Evolutionary conservation across 768 basidiomycete species (phyloP).

Genomic region (Tulasnella sp.): DNA sequence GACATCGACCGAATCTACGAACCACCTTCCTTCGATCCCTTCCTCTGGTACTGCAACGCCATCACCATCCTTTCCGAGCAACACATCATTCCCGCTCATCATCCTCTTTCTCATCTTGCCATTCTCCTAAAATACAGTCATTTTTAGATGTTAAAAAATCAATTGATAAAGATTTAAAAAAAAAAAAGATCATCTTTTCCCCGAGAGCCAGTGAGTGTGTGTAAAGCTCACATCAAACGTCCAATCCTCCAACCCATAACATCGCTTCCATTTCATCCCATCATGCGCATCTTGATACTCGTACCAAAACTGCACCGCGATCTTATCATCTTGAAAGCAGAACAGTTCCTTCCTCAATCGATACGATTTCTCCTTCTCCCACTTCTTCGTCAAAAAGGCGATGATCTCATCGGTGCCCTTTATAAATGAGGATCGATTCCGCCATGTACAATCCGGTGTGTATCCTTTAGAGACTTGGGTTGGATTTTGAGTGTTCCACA

Average conservation of each 20-base stretch:
- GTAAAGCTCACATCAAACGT: not conserved
- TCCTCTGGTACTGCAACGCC: too few relatives aligned
- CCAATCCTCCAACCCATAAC: slow-evolving; percentile 34
- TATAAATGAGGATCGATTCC: slow-evolving; percentile 45
- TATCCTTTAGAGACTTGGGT: slow-evolving; percentile 35
- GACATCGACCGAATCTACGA: slow-evolving; percentile 35
- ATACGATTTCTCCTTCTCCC: slow-evolving; percentile 27
- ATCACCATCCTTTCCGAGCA: slow-evolving; percentile 29
- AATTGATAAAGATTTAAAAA: too few relatives aligned
- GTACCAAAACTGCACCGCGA: slow-evolving; percentile 48
- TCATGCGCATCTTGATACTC: slow-evolving; percentile 30
- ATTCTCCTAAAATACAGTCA: slow-evolving; percentile 47
- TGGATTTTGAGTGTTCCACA: slow-evolving; percentile 36
- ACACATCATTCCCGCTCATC: slow-evolving; percentile 40
- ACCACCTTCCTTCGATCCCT: slow-evolving; percentile 37
- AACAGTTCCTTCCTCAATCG: slow-evolving; percentile 43
- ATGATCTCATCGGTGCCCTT: slow-evolving; percentile 36
- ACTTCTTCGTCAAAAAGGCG: slow-evolving; percentile 40
- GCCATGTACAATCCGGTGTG: slow-evolving; percentile 44
- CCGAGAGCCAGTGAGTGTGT: too few relatives aligned
- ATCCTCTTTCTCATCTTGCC: slow-evolving; percentile 48
- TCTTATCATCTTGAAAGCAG: slow-evolving; percentile 43
- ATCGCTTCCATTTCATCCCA: slow-evolving; percentile 34
- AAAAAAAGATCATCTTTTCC: too few relatives aligned
- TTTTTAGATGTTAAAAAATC: slow-evolving; percentile 21